These are phyloP conservation scores for Boletus holoroseus DNA, from an alignment of 1,284 basidiomycete species.

Conservation along the genomic window DNA sequence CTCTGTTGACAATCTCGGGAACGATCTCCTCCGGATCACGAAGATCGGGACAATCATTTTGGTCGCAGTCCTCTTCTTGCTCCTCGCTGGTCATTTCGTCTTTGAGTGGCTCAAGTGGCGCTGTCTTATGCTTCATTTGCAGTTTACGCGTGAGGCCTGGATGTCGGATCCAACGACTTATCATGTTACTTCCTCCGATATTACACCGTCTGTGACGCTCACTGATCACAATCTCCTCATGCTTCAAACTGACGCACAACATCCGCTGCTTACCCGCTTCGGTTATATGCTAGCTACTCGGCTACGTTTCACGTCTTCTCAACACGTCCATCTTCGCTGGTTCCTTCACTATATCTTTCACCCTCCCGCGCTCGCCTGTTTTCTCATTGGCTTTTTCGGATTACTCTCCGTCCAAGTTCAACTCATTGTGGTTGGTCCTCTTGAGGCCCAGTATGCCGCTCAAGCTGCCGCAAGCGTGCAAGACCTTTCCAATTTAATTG, in stretches of 20 bases:
- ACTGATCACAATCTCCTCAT: conserved; percentile 72
- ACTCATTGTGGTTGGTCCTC: conserved; percentile 66
- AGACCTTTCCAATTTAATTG: conserved; percentile 67
- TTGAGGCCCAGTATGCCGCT: conserved; percentile 59
- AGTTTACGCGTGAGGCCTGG: conserved; percentile 71
- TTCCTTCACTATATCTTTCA: conserved; percentile 88
- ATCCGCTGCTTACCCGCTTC: conserved; percentile 67
- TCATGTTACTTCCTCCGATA: conserved; percentile 34
- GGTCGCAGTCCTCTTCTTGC: conserved; percentile 53
- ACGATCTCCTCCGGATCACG: conserved; percentile 68
- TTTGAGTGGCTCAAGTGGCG: conserved; percentile 81
- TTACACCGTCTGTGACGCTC: conserved; percentile 51
- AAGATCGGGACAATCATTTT: conserved; percentile 74
- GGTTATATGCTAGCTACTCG: conserved; percentile 47
- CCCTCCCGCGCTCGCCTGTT: conserved; percentile 81
- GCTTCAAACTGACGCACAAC: conserved; percentile 58
- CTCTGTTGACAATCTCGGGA: conserved; percentile 77
- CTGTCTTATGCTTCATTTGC: conserved; percentile 57
- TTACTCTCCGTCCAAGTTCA: conserved; percentile 87
- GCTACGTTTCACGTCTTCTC: conserved; percentile 51
- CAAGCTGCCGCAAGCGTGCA: conserved; percentile 56
- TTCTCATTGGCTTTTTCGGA: conserved; percentile 87
- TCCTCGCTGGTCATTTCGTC: conserved; percentile 60
- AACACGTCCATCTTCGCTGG: conserved; percentile 68
- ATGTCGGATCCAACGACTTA: conserved; percentile 58